Conservation (phyloP, 345 rosid species). For the thale cress (Arabidopsis thaliana) region TAIR10.1 NC_003075.7:12736001-12736500, state of each 20-base stretch:
- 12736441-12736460: constrained; percentile 85
- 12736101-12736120: constrained; percentile 73
- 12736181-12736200: constrained; percentile 80
- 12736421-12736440: constrained; percentile 77
- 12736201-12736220: constrained; percentile 92
- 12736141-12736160: constrained; percentile 67
- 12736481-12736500: constrained; percentile 74
- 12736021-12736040: constrained; percentile 49
- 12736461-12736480: constrained; percentile 71
- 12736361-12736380: constrained; percentile 75
- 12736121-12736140: constrained; percentile 64
- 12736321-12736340: constrained; percentile 72
- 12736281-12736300: constrained; percentile 67
- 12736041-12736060: constrained; percentile 78
- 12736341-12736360: constrained; percentile 83
- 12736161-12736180: constrained; percentile 87
- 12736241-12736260: constrained; percentile 80
- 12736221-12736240: constrained; percentile 79
- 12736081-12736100: constrained; percentile 59
- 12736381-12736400: constrained; percentile 79
- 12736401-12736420: constrained; percentile 90
- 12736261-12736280: constrained; percentile 87
- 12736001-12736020: constrained; percentile 49
- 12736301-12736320: constrained; percentile 69
- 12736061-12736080: constrained; percentile 63